Evolutionary conservation across 2,329 filamentous ascomycete species (phyloP).

Genomic region (Penicillium sp.): DNA sequence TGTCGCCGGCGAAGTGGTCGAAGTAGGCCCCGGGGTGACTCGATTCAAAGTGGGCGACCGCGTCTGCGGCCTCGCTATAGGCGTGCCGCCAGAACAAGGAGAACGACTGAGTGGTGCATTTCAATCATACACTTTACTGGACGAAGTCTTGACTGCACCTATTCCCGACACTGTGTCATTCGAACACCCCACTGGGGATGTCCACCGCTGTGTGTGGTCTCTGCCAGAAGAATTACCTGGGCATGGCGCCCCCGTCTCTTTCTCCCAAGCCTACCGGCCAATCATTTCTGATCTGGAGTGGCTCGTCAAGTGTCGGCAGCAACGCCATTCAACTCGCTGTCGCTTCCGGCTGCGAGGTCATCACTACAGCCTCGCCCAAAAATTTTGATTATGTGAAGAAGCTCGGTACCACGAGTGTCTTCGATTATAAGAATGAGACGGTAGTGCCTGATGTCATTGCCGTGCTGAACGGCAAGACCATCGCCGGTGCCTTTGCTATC

Average conservation of each 20-base stretch:
- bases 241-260: conserved; percentile 10
- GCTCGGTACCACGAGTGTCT: conserved; percentile 45
- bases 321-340: conserved; percentile 49
- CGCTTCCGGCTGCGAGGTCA: conserved; percentile 47
- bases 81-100: conserved; percentile 10
- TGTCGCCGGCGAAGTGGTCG: conserved; percentile 47
- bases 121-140: conserved; percentile 25
- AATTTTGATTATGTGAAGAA: conserved; percentile 46
- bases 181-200: conserved; percentile 21
- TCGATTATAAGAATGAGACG: conserved; percentile 44
- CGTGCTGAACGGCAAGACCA: conserved; percentile 20
- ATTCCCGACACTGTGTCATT: conserved; percentile 17
- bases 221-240: conserved; percentile 21
- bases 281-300: conserved; percentile 18
- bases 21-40: conserved; percentile 48
- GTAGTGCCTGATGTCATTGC: conserved; percentile 31
- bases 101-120: conserved; percentile 22
- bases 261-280: conserved; percentile 2
- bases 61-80: conserved; percentile 35
- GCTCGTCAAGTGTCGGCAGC: conserved; percentile 47
- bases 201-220: conserved; percentile 23
- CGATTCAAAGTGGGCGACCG: conserved; percentile 47
- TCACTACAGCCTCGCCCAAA: conserved; percentile 43
- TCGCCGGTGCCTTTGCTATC: conserved; percentile 20
- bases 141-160: conserved; percentile 10